Percentiles rank a stretch among this genome's conserved stretches.
phyloP scores from a whole-genome alignment of 352 stramenopile genomes.

The Phytophthora cryptogea region DNA sequence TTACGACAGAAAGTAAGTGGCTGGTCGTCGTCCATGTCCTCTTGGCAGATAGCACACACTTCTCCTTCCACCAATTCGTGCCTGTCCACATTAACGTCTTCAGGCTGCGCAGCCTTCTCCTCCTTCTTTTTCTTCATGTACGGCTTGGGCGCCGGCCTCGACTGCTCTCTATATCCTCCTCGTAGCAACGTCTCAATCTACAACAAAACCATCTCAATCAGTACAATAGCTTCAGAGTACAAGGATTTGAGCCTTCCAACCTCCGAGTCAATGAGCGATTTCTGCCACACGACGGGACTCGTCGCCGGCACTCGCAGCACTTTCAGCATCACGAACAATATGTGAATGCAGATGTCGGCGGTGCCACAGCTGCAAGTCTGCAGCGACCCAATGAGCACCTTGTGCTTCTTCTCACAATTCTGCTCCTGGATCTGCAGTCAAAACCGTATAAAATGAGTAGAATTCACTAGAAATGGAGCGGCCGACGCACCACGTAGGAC shows the following conservation, averaged over 20 bases:
- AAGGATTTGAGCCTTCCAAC: conserved; percentile 16
- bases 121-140: conserved; percentile 58
- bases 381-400: conserved; percentile 73
- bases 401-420: conserved; percentile 71
- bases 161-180: conserved; percentile 60
- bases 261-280: conserved; percentile 85
- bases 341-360: conserved; percentile 78
- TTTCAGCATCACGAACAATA: conserved; percentile 90
- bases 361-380: conserved; percentile 80
- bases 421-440: conserved; percentile 71
- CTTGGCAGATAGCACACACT: conserved; percentile 85
- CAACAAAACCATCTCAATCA: neutral
- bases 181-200: conserved; percentile 72
- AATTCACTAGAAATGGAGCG: neutral
- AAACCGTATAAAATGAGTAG: neutral
- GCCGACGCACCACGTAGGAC: conserved; percentile 62
- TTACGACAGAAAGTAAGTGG: conserved; percentile 77
- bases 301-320: conserved; percentile 71
- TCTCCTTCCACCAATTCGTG: conserved; percentile 74
- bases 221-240: neutral
- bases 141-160: conserved; percentile 23
- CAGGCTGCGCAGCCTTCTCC: conserved; percentile 20
- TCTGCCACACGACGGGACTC: conserved; percentile 81
- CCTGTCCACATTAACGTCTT: conserved; percentile 35
- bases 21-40: conserved; percentile 72